These are phyloP conservation scores for Xanthoconium separans DNA, from an alignment of 1,284 basidiomycete genomes.

Conservation along the genomic window DNA sequence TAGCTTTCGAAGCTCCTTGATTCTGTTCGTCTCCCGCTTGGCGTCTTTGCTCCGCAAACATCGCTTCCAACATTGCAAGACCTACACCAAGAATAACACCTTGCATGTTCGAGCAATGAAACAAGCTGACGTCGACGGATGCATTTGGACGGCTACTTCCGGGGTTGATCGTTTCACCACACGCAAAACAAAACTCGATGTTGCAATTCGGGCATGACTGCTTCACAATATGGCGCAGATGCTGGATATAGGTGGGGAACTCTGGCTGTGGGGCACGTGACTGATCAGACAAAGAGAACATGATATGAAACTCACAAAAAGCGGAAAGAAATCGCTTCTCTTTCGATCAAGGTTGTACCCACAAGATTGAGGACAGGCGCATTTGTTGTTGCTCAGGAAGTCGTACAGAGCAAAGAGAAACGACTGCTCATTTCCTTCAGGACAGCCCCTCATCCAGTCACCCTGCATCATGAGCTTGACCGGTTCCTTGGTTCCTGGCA, in stretches of 20 bases:
- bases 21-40: constrained; percentile 37
- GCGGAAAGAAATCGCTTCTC: constrained; percentile 77
- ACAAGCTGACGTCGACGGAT: constrained; percentile 56
- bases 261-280: constrained; percentile 48
- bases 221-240: constrained; percentile 58
- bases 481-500: constrained; percentile 46
- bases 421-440: constrained; percentile 87
- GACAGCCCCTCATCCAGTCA: constrained; percentile 97
- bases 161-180: constrained; percentile 65
- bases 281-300: background rate
- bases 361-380: constrained; percentile 73
- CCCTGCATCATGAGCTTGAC: constrained; percentile 78
- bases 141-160: constrained; percentile 41
- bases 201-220: constrained; percentile 65
- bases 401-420: constrained; percentile 84
- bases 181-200: constrained; percentile 77
- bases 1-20: constrained; percentile 37
- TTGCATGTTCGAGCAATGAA: constrained; percentile 87
- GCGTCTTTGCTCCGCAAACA: constrained; percentile 59
- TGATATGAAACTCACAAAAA: constrained; percentile 60
- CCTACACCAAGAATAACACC: constrained; percentile 85
- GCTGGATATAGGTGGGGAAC: constrained; percentile 68
- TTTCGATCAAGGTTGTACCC: constrained; percentile 56
- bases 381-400: constrained; percentile 60
- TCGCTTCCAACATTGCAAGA: constrained; percentile 73